Conservation (phyloP, 2,329 filamentous ascomycete species). For the Trichophyton schoenleinii region DNA sequence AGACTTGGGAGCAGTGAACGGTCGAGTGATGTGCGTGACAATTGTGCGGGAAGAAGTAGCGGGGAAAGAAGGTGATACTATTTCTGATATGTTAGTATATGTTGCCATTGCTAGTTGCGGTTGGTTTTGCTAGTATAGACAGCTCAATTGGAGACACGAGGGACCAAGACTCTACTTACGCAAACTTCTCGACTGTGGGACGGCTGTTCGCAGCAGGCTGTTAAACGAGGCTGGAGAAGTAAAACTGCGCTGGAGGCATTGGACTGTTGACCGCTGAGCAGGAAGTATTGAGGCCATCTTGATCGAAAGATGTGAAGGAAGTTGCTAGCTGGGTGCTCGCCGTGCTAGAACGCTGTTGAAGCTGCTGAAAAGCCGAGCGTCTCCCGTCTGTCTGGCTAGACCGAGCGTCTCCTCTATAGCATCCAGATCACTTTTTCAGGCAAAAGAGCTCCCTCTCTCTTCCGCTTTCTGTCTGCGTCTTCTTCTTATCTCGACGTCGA, state of each 20-base stretch:
- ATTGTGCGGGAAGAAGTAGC: slow-evolving; percentile 9
- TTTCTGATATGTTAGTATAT: neutral
- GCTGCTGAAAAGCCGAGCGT: neutral
- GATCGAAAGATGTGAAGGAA: neutral
- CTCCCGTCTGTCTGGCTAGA: neutral
- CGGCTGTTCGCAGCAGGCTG: neutral
- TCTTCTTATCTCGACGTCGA: neutral
- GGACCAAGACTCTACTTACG: neutral
- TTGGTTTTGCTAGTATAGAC: neutral
- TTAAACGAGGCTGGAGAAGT: neutral
- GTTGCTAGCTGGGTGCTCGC: neutral
- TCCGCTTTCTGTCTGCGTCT: neutral
- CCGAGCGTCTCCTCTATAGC: neutral
- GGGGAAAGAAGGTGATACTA: neutral
- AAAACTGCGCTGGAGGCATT: neutral
- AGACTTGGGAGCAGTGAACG: slow-evolving; percentile 13
- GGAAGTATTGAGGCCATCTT: neutral
- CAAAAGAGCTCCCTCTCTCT: neutral
- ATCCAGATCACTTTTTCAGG: neutral
- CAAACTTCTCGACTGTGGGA: neutral
- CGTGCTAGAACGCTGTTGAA: neutral
- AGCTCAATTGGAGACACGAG: neutral
- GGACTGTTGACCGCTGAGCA: neutral
- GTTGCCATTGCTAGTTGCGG: neutral
- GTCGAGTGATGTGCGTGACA: slow-evolving; percentile 10